Evolutionary conservation across 352 stramenopile genomes (phyloP).

Genomic region (Phytopythium helicoides): DNA sequence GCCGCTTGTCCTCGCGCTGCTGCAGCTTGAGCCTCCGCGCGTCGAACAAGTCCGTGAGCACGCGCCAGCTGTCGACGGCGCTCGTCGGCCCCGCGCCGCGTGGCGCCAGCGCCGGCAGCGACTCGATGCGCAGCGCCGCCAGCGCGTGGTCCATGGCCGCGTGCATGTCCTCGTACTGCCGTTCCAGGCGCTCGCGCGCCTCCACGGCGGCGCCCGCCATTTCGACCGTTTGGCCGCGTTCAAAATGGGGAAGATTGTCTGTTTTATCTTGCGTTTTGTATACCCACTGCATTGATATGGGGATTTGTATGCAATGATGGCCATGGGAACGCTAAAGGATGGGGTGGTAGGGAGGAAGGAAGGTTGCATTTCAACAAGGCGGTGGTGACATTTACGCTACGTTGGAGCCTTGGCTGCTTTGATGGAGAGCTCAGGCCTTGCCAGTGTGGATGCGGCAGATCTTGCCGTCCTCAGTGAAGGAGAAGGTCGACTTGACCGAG

Average conservation of each 20-base stretch:
- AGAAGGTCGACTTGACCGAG: conserved; percentile 48
- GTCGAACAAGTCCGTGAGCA: conserved; percentile 16
- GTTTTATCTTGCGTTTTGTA: too few relatives aligned
- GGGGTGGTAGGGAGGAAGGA: too few relatives aligned
- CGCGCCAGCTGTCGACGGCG: conserved; percentile 15
- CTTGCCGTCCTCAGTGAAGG: conserved; percentile 30
- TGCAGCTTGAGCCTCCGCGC: conserved; percentile 22
- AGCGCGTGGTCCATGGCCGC: conserved; percentile 52
- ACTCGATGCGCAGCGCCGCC: conserved; percentile 20
- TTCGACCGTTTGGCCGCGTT: too few relatives aligned
- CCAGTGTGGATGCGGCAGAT: conserved; percentile 50
- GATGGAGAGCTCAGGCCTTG: conserved; percentile 41
- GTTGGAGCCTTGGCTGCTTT: too few relatives aligned
- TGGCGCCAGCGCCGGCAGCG: conserved; percentile 19
- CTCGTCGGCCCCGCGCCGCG: too few relatives aligned
- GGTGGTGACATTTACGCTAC: too few relatives aligned
- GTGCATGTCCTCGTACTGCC: conserved; percentile 43
- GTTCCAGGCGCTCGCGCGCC: conserved; percentile 14
- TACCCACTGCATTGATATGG: too few relatives aligned
- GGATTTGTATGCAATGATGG: too few relatives aligned
- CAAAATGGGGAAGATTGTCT: too few relatives aligned
- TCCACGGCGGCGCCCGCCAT: neutral
- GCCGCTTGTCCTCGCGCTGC: conserved; percentile 8
- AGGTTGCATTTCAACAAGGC: too few relatives aligned
- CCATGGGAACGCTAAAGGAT: too few relatives aligned